Conservation (phyloP, 1,139 yeast genomes). For the Saccharomyces hybrid region DNA sequence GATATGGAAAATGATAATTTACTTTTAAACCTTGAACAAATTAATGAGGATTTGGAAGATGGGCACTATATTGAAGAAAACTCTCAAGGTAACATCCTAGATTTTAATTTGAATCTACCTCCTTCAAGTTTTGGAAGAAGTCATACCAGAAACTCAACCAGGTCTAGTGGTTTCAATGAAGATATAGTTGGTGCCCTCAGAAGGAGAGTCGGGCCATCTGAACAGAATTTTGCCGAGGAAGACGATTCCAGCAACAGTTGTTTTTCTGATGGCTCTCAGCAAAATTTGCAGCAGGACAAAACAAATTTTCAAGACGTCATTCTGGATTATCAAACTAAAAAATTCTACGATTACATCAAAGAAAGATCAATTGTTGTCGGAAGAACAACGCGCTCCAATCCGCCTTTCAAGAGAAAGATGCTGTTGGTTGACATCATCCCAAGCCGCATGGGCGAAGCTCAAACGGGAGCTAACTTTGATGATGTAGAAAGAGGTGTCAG, state of each 20-base stretch:
- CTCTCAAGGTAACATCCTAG: constrained; percentile 13
- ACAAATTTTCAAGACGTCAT: constrained; percentile 3
- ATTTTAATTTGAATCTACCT: constrained; percentile 24
- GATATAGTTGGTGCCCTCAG: constrained; percentile 24
- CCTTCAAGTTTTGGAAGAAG: constrained; percentile 29
- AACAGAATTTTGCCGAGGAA: constrained; percentile 4
- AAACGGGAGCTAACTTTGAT: background rate
- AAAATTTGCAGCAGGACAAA: constrained; percentile 2
- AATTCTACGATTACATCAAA: constrained; percentile 25
- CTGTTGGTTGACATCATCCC: constrained; percentile 28
- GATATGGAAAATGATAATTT: constrained; percentile 10
- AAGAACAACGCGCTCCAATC: constrained; percentile 14
- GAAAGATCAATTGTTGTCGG: constrained; percentile 20
- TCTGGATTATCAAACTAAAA: constrained; percentile 22
- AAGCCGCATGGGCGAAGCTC: constrained; percentile 11
- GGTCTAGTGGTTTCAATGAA: constrained; percentile 8
- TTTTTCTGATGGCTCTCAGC: background rate
- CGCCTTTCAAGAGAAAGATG: constrained; percentile 17
- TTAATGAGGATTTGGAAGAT: constrained; percentile 25
- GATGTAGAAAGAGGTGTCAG: constrained; percentile 9
- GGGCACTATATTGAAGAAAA: constrained; percentile 7
- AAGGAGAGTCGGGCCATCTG: constrained; percentile 6
- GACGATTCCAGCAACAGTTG: constrained; percentile 1
- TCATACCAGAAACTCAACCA: constrained; percentile 16
- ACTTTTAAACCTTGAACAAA: constrained; percentile 24